Evolutionary conservation across 2,329 filamentous ascomycete species (phyloP).

Genomic region (Macrophomina phaseolina): DNA sequence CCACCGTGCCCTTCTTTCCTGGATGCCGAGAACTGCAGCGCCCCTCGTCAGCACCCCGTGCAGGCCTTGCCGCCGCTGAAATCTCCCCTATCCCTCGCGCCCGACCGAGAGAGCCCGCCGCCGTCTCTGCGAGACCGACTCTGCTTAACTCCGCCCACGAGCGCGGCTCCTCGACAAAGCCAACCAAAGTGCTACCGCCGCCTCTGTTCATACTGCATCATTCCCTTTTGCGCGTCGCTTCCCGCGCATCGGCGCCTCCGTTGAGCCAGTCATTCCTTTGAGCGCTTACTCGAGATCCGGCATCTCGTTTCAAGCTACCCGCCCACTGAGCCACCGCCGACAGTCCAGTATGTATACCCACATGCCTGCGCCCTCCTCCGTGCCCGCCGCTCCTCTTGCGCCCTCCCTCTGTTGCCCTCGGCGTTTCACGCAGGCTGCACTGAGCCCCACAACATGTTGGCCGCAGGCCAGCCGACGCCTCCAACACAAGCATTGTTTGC

Average conservation of each 20-base stretch:
- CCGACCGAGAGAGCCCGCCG: slow-evolving; percentile 24
- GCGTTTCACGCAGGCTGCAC: slow-evolving; percentile 24
- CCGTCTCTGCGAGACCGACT: slow-evolving; percentile 32
- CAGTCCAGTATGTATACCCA: slow-evolving; percentile 39
- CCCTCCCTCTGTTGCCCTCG: slow-evolving; percentile 18
- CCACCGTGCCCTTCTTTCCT: slow-evolving; percentile 21
- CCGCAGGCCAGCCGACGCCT: slow-evolving; percentile 18
- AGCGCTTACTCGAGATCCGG: slow-evolving; percentile 50
- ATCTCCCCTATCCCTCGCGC: slow-evolving; percentile 18
- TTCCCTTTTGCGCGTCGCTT: slow-evolving; percentile 38
- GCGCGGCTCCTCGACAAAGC: slow-evolving; percentile 17
- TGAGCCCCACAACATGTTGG: slow-evolving; percentile 27
- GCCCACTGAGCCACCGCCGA: slow-evolving; percentile 30
- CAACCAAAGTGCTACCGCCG: background rate
- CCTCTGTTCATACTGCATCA: slow-evolving; percentile 12
- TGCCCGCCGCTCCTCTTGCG: slow-evolving; percentile 12
- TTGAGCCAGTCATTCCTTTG: slow-evolving; percentile 43
- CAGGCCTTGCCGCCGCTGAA: slow-evolving; percentile 26
- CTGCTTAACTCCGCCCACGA: slow-evolving; percentile 22
- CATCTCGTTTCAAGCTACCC: slow-evolving; percentile 47
- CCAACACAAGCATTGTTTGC: slow-evolving; percentile 24
- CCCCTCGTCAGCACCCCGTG: slow-evolving; percentile 24
- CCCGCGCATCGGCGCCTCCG: slow-evolving; percentile 24
- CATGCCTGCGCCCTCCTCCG: slow-evolving; percentile 16
- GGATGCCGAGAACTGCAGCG: slow-evolving; percentile 26